Conservation (phyloP, 2,329 filamentous ascomycete genomes). For the Aspergillus piperis region DNA sequence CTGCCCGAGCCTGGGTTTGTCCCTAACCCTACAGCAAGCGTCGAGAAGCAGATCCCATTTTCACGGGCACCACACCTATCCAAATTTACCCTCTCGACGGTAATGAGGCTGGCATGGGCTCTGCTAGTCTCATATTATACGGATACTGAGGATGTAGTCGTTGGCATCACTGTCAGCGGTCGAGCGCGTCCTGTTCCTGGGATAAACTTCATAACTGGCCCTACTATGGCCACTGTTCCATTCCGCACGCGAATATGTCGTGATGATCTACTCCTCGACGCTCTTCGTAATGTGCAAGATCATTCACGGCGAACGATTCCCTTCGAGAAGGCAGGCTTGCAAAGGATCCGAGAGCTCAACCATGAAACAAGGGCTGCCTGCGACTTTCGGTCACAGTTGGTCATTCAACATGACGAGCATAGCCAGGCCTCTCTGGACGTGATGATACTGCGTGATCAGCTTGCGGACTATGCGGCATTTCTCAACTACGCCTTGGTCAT, state of each 20-base stretch:
- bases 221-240: constrained; percentile 12
- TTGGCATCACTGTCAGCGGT: constrained; percentile 11
- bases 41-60: too few relatives aligned
- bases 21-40: too few relatives aligned
- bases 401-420: constrained; percentile 13
- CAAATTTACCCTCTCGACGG: constrained; percentile 6
- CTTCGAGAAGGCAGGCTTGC: constrained; percentile 14
- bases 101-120: constrained; percentile 13
- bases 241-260: constrained; percentile 9
- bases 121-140: constrained; percentile 11
- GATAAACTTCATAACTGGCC: constrained; percentile 10
- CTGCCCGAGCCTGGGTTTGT: too few relatives aligned
- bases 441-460: constrained; percentile 7
- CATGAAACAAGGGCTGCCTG: background rate
- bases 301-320: constrained; percentile 7
- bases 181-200: constrained; percentile 12
- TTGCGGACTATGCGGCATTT: background rate
- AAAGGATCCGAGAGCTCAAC: constrained; percentile 11
- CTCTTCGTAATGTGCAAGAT: too few relatives aligned
- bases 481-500: too few relatives aligned
- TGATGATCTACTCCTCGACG: constrained; percentile 4
- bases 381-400: constrained; percentile 11
- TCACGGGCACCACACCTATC: constrained; percentile 7
- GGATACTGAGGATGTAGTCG: constrained; percentile 11
- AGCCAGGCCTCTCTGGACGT: background rate